A percentile compares a stretch with the other conserved stretches of the same genome.
These are phyloP conservation scores for Tephrocybe rancida DNA, from an alignment of 768 basidiomycete species.

Conservation along the genomic window DNA sequence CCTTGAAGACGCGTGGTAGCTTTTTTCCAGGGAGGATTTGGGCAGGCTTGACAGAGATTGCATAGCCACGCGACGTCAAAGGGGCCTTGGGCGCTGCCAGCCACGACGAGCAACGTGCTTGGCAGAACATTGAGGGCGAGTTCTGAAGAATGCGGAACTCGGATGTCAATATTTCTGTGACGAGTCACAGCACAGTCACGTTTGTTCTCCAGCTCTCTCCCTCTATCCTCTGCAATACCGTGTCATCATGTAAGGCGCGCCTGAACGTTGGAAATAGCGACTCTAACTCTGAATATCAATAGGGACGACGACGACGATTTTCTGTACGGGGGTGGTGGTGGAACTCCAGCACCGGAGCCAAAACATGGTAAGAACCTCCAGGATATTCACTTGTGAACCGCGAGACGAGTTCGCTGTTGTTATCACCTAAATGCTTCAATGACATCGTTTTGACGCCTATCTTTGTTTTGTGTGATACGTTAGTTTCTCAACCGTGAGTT, in stretches of 20 bases:
- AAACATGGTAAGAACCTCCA: constrained; percentile 49
- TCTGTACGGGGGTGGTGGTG: constrained; percentile 72
- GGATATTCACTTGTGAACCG: constrained; percentile 18
- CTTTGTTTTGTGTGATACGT: constrained; percentile 40
- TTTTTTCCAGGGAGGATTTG: constrained; percentile 54
- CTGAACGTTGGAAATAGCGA: background rate
- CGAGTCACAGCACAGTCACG: constrained; percentile 15
- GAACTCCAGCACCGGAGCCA: constrained; percentile 36
- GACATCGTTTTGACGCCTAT: constrained; percentile 42
- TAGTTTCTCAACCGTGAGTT: constrained; percentile 70
- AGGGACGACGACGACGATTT: constrained; percentile 86
- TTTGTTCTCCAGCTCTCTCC: constrained; percentile 1
- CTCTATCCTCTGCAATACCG: background rate
- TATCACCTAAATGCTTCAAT: constrained; percentile 34
- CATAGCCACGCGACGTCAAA: constrained; percentile 46
- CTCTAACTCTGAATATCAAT: constrained; percentile 4
- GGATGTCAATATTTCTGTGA: constrained; percentile 21
- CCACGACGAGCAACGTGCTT: constrained; percentile 31
- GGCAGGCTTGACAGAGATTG: constrained; percentile 56
- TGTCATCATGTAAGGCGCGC: constrained; percentile 15
- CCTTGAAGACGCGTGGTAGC: constrained; percentile 68
- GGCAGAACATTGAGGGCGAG: constrained; percentile 17
- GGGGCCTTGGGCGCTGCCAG: constrained; percentile 24
- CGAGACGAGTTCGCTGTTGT: constrained; percentile 24
- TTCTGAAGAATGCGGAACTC: constrained; percentile 12